Evolutionary conservation across 2,329 filamentous ascomycete species (phyloP).

Genomic region (Fusarium secorum): DNA sequence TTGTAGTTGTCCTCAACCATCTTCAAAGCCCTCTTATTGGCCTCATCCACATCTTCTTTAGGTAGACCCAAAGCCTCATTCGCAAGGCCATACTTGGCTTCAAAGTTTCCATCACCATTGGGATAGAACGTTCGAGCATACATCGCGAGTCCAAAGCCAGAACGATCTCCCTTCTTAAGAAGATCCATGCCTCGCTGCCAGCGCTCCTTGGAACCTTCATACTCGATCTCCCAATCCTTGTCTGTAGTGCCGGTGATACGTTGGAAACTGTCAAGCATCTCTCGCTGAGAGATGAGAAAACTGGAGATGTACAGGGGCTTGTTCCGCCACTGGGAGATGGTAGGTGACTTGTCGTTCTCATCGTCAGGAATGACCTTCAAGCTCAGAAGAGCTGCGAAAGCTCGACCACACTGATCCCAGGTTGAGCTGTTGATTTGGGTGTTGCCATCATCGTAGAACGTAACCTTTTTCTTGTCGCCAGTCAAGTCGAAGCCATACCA

Average conservation of each 20-base stretch:
- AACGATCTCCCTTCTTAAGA: constrained; percentile 50
- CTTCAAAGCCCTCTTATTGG: constrained; percentile 58
- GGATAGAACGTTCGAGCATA: constrained; percentile 65
- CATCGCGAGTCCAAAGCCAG: constrained; percentile 58
- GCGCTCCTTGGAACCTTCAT: constrained; percentile 56
- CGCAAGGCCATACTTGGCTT: constrained; percentile 45
- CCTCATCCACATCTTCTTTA: constrained; percentile 65
- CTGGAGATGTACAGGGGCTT: constrained; percentile 59
- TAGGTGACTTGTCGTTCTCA: constrained; percentile 42
- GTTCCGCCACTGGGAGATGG: constrained; percentile 51
- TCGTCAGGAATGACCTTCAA: constrained; percentile 56
- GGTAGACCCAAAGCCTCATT: constrained; percentile 66
- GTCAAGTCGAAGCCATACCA: constrained; percentile 60
- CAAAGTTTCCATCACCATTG: constrained; percentile 51
- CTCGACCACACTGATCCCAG: constrained; percentile 64
- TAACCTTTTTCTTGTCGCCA: constrained; percentile 48
- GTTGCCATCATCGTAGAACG: constrained; percentile 64
- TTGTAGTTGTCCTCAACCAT: constrained; percentile 44
- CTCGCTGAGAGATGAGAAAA: constrained; percentile 66
- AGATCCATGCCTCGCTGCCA: constrained; percentile 56
- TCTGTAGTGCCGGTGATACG: constrained; percentile 65
- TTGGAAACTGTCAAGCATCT: constrained; percentile 69
- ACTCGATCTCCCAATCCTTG: constrained; percentile 57
- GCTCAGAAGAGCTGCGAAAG: constrained; percentile 58
- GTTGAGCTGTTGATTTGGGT: constrained; percentile 66